Evolutionary conservation across 306 rosid species (phyloP).

Genomic region (Inga laurina): DNA sequence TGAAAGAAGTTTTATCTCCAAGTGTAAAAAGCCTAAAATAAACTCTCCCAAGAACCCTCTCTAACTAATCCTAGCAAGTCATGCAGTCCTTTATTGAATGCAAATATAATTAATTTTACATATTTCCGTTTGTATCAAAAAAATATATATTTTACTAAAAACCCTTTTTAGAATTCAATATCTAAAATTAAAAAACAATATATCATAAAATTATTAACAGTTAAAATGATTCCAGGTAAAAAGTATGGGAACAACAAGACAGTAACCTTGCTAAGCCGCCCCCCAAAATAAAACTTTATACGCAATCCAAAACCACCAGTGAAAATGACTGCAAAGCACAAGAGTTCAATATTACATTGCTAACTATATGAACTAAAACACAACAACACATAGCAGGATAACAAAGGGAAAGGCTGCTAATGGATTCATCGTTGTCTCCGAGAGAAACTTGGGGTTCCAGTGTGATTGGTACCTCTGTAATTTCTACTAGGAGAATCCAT

Average conservation of each 20-base stretch:
- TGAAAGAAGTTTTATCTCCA: too few species aligned
- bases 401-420: conserved; percentile 38
- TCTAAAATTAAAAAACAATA: not conserved
- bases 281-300: not conserved
- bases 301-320: conserved; percentile 27
- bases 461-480: conserved; percentile 48
- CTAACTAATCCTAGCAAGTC: not conserved
- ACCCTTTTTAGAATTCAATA: not conserved
- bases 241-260: not conserved
- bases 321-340: conserved; percentile 21
- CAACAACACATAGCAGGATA: conserved; percentile 42
- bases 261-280: not conserved
- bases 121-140: too few species aligned
- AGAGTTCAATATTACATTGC: conserved; percentile 39
- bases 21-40: too few species aligned
- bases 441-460: conserved; percentile 69
- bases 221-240: not conserved
- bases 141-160: not conserved
- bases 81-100: not conserved
- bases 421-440: conserved; percentile 65
- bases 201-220: not conserved
- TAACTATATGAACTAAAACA: conserved; percentile 34
- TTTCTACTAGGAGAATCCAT: conserved; percentile 66
- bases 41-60: too few species aligned
- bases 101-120: too few species aligned